phyloP scores from a whole-genome alignment of 1,139 yeast genomes.

The Candida dubliniensis region DNA sequence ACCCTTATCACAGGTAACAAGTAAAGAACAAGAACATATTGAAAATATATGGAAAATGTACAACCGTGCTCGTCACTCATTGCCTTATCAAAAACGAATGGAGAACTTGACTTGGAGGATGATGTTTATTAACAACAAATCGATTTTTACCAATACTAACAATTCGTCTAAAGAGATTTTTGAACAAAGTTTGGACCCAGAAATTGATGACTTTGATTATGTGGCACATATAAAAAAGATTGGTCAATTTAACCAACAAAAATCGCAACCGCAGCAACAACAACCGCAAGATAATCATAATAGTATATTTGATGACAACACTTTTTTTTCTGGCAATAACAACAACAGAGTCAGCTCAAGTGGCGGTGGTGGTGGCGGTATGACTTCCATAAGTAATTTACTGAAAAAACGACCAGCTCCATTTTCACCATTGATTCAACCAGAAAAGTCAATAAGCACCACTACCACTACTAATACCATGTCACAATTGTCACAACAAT shows the following conservation, averaged over 20 bases:
- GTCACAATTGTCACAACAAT: constrained; percentile 13
- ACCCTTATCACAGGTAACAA: constrained; percentile 10
- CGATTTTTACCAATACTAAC: not conserved
- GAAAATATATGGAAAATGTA: constrained; percentile 80
- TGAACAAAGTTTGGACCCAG: constrained; percentile 28
- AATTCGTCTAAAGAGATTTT: not conserved
- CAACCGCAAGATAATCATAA: not conserved
- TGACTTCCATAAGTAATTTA: constrained; percentile 12
- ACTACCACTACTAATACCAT: constrained; percentile 1
- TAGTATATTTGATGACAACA: not conserved
- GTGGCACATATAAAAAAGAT: constrained; percentile 64
- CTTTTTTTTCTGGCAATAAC: not conserved
- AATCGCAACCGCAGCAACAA: not conserved
- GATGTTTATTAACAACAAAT: constrained; percentile 59
- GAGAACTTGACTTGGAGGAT: constrained; percentile 85
- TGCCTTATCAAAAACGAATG: constrained; percentile 74
- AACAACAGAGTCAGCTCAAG: not conserved
- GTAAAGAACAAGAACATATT: constrained; percentile 26
- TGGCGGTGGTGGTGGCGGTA: constrained; percentile 12
- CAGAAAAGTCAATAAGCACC: not conserved
- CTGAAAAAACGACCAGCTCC: constrained; percentile 34
- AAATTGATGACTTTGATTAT: constrained; percentile 61
- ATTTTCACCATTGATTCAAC: constrained; percentile 28
- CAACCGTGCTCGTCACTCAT: constrained; percentile 70
- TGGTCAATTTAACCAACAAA: constrained; percentile 32